Evolutionary conservation across 2,329 filamentous ascomycete species (phyloP).

Genomic region (Eutypella sp.): DNA sequence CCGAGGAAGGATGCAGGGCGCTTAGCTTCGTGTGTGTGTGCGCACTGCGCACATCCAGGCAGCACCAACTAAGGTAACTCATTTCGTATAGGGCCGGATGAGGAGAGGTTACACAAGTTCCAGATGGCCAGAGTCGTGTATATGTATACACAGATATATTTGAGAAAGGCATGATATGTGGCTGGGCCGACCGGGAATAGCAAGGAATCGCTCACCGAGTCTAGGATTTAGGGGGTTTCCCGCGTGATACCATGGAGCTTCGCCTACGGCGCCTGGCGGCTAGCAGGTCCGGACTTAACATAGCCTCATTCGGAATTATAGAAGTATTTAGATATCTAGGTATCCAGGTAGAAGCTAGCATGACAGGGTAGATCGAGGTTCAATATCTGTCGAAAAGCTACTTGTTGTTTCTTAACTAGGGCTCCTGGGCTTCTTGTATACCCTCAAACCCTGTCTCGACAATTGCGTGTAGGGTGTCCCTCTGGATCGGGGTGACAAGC

Average conservation of each 20-base stretch:
- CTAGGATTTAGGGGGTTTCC: neutral
- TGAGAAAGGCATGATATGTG: neutral
- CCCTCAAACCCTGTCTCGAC: too few relatives aligned
- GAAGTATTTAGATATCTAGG: too few relatives aligned
- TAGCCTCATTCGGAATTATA: too few relatives aligned
- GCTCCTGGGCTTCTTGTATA: too few relatives aligned
- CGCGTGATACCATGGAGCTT: neutral
- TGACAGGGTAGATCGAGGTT: too few relatives aligned
- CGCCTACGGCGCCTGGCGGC: neutral
- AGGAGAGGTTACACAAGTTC: neutral
- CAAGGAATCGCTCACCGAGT: neutral
- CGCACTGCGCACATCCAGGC: neutral
- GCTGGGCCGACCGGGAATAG: neutral
- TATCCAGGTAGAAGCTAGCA: too few relatives aligned
- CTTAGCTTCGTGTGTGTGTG: too few relatives aligned
- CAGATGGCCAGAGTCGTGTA: neutral
- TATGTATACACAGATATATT: neutral
- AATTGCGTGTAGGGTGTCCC: too few relatives aligned
- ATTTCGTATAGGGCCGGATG: neutral
- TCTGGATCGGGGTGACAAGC: too few relatives aligned
- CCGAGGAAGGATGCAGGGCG: neutral
- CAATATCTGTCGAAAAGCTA: too few relatives aligned
- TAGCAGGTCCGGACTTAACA: neutral
- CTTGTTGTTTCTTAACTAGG: too few relatives aligned
- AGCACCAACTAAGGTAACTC: too few relatives aligned